phyloP scores from a whole-genome alignment of 2,329 filamentous ascomycete genomes.

The Chaetomium olivaceum region DNA sequence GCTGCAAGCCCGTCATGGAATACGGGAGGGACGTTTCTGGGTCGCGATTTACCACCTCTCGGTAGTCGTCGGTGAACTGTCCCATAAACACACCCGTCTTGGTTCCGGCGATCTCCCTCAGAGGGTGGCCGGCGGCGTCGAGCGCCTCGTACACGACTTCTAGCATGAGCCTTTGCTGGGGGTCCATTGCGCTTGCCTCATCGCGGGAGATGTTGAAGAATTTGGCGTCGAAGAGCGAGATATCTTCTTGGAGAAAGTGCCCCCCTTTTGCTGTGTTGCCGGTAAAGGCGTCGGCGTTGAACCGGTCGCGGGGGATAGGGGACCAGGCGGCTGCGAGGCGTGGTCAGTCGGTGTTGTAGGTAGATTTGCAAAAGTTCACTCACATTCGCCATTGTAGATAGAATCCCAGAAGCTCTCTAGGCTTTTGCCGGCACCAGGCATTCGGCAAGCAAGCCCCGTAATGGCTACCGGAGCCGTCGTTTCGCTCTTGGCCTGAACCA shows the following conservation, averaged over 20 bases:
- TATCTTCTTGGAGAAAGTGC: not conserved
- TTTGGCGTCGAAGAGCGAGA: not conserved
- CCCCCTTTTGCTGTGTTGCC: not conserved
- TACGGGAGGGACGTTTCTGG: not conserved
- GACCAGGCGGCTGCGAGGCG: not conserved
- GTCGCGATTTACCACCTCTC: not conserved
- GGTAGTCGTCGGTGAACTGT: slow-evolving; percentile 5
- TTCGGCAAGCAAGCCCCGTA: not conserved
- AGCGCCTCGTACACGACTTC: slow-evolving; percentile 5
- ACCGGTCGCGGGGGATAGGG: not conserved
- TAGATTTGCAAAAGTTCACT: not conserved
- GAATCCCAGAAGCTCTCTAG: slow-evolving; percentile 1
- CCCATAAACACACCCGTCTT: not conserved
- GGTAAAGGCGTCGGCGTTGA: not conserved
- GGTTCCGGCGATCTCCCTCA: not conserved
- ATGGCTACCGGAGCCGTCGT: not conserved
- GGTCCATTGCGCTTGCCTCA: not conserved
- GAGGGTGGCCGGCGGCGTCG: not conserved
- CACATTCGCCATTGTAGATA: slow-evolving; percentile 2
- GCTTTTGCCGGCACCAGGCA: not conserved
- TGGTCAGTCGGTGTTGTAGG: not conserved
- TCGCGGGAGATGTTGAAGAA: slow-evolving; percentile 5
- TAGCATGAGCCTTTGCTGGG: not conserved
- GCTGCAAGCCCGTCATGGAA: slow-evolving; percentile 4
- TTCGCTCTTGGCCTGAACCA: not conserved